phyloP scores from a whole-genome alignment of 2,329 filamentous ascomycete genomes.

The Tolypocladium tundrense region DNA sequence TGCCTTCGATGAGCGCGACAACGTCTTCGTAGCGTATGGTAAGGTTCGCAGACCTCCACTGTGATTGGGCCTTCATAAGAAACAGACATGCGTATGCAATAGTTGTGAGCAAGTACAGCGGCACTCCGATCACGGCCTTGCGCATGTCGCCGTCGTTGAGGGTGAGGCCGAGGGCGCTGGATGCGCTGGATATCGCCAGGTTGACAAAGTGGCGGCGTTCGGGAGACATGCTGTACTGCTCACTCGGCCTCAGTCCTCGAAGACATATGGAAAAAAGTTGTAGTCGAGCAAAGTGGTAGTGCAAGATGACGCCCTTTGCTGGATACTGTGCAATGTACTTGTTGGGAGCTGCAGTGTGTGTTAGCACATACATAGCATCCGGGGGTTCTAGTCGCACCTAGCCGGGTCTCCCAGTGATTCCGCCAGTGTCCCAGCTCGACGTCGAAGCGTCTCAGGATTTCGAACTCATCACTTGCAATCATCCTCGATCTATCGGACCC shows the following conservation, averaged over 20 bases:
- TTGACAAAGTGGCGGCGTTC: slow-evolving; percentile 33
- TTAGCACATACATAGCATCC: background rate
- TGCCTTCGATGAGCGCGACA: slow-evolving; percentile 12
- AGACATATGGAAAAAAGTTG: slow-evolving; percentile 39
- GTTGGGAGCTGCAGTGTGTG: slow-evolving; percentile 24
- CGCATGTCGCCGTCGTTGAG: slow-evolving; percentile 20
- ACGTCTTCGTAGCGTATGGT: slow-evolving; percentile 20
- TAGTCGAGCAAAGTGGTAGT: slow-evolving; percentile 40
- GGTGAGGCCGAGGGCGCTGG: slow-evolving; percentile 17
- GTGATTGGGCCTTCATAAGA: slow-evolving; percentile 20
- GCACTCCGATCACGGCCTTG: slow-evolving; percentile 18
- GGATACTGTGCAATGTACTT: slow-evolving; percentile 36
- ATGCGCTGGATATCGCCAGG: slow-evolving; percentile 26
- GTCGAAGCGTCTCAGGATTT: slow-evolving; percentile 15
- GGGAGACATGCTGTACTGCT: slow-evolving; percentile 30
- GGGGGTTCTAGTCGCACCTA: slow-evolving; percentile 11
- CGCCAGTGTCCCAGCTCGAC: slow-evolving; percentile 24
- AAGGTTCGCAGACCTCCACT: slow-evolving; percentile 17
- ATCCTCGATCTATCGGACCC: slow-evolving; percentile 39
- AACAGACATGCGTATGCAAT: slow-evolving; percentile 22
- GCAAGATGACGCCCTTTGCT: slow-evolving; percentile 36
- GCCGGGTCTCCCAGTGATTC: slow-evolving; percentile 22
- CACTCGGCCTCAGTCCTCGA: slow-evolving; percentile 17
- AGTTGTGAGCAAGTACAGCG: slow-evolving; percentile 20
- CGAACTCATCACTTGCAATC: slow-evolving; percentile 22